Evolutionary conservation across 257 asterid genomes (phyloP).

Genomic region (Solanum tacnaense): DNA sequence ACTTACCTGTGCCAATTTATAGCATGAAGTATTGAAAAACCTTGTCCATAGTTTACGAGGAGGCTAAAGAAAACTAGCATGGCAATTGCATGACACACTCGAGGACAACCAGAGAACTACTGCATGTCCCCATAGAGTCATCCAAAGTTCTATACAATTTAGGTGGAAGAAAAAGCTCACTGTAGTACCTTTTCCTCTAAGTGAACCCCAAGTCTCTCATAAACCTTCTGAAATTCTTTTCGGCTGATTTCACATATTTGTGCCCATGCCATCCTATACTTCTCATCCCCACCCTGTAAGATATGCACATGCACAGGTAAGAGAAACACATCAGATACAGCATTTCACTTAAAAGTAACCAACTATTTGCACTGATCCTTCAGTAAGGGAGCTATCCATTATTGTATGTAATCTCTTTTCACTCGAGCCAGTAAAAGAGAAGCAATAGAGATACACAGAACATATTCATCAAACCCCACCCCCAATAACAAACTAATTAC

Average conservation of each 20-base stretch:
- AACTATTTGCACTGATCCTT: background rate
- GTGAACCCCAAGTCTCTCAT: slow-evolving; percentile 61
- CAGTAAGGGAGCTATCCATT: background rate
- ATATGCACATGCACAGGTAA: background rate
- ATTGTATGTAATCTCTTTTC: background rate
- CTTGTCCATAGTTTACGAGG: background rate
- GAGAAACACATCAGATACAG: background rate
- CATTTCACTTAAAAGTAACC: background rate
- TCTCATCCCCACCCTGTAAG: slow-evolving; percentile 71
- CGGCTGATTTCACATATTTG: slow-evolving; percentile 85
- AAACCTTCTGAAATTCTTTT: slow-evolving; percentile 55
- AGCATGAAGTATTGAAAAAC: background rate
- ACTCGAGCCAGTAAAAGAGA: background rate
- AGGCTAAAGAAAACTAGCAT: background rate
- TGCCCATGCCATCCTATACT: slow-evolving; percentile 72
- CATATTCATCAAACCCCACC: background rate
- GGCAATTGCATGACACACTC: background rate
- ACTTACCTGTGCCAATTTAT: background rate
- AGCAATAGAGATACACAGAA: background rate
- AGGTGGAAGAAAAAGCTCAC: background rate
- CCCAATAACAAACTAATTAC: background rate
- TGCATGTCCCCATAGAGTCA: background rate
- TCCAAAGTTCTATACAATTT: background rate
- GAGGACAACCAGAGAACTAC: background rate
- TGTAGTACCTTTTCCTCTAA: slow-evolving; percentile 71